Base-by-base conservation (phyloP, 2,329 filamentous ascomycete species). In the Diaporthe nobilis region DNA sequence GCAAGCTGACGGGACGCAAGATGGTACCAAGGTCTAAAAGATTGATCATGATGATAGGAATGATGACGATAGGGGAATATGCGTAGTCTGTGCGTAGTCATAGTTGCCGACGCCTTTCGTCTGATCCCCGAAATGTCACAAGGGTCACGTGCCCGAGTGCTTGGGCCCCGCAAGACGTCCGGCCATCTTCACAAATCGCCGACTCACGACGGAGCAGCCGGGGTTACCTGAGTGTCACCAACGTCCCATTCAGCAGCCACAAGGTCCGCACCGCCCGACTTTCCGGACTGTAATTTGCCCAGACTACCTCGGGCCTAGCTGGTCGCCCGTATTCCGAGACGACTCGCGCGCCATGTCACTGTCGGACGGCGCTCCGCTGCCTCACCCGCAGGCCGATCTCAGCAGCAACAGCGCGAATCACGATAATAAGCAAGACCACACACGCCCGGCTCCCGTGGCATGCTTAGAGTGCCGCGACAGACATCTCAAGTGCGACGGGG, bases 401-500 rank as follows among this genome's bases (percentile, higher is more conserved):
- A 20, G 9, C 55, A 58, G 20, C 55, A 58, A 37, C 34, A 3
- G 9, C 31, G 57, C 1, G 20, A 22, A 39, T n/a, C 34, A 37
- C 28, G 57, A 60, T 31, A 15, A 39, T 1, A 60, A 60, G 17
- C 57, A 2, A 6, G 57, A 58, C 55, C 20, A 37, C 31, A 39
- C 20, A 2, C 57, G 57, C 31, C 31, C 57, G 7, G 57, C 57
- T 25, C 57, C 57, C 22, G 20, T 60, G 20, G 57, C 57, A 39
- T 60, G 57, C 34, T 60, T 60, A 22, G 57, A 60, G 57, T 60
- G 57, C 34, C 57, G 57, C 17, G 57, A 60, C 34, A 60, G 57
- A 39, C 57, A 60, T 60, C 57, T 60, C 31, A 60, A 60, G 57
- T 60, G 57, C 25, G 57, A 60, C 57, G 57, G 57, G 34, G 31